Evolutionary conservation across 331 rosid species (phyloP).

Genomic region (Saraca asoca): DNA sequence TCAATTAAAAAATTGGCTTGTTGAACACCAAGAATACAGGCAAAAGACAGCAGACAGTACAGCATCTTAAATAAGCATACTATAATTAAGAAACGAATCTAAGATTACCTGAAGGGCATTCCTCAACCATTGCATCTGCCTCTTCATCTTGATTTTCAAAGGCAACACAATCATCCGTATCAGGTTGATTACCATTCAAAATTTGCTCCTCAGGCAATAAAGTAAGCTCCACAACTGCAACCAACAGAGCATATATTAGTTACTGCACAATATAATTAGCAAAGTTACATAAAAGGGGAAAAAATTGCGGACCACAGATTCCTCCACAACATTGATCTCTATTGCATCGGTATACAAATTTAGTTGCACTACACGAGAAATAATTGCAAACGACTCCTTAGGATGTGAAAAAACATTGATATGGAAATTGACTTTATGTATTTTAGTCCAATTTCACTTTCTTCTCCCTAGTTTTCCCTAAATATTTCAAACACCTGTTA

Average conservation of each 20-base stretch:
- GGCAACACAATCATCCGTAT: constrained; percentile 65
- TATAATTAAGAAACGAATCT: neutral
- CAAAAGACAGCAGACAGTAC: neutral
- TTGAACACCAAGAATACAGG: neutral
- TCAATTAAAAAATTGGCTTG: neutral
- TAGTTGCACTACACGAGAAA: constrained; percentile 1
- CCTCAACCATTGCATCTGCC: constrained; percentile 82
- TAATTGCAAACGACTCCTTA: neutral
- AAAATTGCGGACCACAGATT: neutral
- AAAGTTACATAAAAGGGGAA: neutral
- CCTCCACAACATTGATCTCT: neutral
- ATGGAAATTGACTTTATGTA: neutral
- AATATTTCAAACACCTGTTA: neutral
- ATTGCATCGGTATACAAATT: neutral
- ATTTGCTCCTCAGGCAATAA: constrained; percentile 77
- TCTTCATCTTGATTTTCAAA: constrained; percentile 83
- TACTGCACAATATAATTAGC: constrained; percentile 7
- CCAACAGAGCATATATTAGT: constrained; percentile 25
- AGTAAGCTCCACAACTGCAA: constrained; percentile 61
- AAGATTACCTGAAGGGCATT: constrained; percentile 67
- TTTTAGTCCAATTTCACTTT: neutral
- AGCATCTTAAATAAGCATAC: neutral
- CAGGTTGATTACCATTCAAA: constrained; percentile 75
- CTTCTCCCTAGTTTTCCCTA: neutral
- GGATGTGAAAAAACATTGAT: neutral